A percentile compares a stretch with the other conserved stretches of the same genome.
Evolutionary conservation across 2,329 filamentous ascomycete genomes (phyloP).

Genomic region (Fusarium floridanum): DNA sequence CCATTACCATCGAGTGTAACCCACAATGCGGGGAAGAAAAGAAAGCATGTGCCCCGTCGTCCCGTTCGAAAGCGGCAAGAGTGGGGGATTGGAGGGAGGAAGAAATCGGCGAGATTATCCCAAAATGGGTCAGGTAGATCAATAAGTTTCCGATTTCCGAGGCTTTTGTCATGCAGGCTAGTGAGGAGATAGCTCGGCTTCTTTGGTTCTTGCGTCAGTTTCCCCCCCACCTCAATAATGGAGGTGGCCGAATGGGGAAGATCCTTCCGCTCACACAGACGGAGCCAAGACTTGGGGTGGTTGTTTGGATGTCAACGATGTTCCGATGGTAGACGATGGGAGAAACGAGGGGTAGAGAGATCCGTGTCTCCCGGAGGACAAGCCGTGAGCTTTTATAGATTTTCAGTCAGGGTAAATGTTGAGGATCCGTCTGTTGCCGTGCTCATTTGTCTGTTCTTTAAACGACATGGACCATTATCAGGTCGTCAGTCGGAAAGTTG

Average conservation of each 20-base stretch:
- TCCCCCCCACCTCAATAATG: not conserved
- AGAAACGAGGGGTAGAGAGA: not conserved
- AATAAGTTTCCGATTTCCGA: not conserved
- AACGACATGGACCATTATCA: not conserved
- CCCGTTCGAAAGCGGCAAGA: not conserved
- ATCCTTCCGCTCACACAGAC: not conserved
- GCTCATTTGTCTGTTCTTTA: not conserved
- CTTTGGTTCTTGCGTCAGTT: not conserved
- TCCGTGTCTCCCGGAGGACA: not conserved
- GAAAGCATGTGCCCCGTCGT: not conserved
- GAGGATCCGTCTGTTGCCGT: constrained; percentile 51
- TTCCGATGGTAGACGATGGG: not conserved
- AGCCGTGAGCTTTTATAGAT: not conserved
- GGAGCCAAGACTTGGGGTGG: not conserved
- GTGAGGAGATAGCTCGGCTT: constrained; percentile 2
- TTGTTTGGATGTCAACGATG: not conserved
- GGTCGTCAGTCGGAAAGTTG: not conserved
- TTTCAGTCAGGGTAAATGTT: not conserved
- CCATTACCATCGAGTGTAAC: not conserved
- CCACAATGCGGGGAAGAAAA: constrained; percentile 1
- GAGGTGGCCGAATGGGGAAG: constrained; percentile 4
- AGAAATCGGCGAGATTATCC: constrained; percentile 11
- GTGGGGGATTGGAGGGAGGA: not conserved
- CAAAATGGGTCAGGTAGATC: not conserved
- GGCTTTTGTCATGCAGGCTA: not conserved